Conservation (phyloP, 108 stramenopile species). For the Asterionellopsis glacialis region DNA sequence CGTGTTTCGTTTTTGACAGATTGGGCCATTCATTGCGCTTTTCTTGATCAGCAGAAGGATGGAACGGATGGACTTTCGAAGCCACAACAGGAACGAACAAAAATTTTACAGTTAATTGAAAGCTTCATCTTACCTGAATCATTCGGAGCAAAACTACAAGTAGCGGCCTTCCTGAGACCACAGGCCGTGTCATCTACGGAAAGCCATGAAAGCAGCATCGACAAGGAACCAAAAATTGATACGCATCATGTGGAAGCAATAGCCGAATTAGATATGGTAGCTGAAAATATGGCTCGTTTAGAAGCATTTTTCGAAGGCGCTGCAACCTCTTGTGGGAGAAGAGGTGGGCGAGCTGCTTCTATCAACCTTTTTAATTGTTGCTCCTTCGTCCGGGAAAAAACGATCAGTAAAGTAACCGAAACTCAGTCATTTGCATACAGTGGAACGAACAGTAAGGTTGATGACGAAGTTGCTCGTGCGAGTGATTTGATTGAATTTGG, state of each 20-base stretch:
- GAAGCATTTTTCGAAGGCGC: constrained; percentile 48
- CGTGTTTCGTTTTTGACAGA: constrained; percentile 32
- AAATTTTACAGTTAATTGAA: constrained; percentile 28
- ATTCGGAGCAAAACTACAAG: constrained; percentile 35
- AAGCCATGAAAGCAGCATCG: constrained; percentile 11
- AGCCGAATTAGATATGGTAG: background rate
- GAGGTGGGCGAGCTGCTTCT: constrained; percentile 15
- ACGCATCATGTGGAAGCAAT: background rate
- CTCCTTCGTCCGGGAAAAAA: constrained; percentile 10
- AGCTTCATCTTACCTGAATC: constrained; percentile 20
- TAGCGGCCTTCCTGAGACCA: constrained; percentile 21
- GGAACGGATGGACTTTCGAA: constrained; percentile 3
- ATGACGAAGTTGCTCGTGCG: background rate
- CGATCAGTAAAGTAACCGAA: background rate
- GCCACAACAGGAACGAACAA: constrained; percentile 15
- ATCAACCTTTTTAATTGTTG: constrained; percentile 26
- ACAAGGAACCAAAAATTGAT: constrained; percentile 3
- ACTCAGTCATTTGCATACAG: background rate
- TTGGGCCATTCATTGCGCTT: constrained; percentile 10
- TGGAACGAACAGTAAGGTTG: background rate
- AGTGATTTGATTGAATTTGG: background rate
- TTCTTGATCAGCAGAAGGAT: constrained; percentile 3
- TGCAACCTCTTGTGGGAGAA: constrained; percentile 18
- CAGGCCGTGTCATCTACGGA: background rate
- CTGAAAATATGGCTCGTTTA: constrained; percentile 19